Percentiles rank a stretch among this genome's conserved stretches.
These are phyloP conservation scores for Jatropha podagrica DNA, from an alignment of 441 rosid genomes.

Conservation along the genomic window DNA sequence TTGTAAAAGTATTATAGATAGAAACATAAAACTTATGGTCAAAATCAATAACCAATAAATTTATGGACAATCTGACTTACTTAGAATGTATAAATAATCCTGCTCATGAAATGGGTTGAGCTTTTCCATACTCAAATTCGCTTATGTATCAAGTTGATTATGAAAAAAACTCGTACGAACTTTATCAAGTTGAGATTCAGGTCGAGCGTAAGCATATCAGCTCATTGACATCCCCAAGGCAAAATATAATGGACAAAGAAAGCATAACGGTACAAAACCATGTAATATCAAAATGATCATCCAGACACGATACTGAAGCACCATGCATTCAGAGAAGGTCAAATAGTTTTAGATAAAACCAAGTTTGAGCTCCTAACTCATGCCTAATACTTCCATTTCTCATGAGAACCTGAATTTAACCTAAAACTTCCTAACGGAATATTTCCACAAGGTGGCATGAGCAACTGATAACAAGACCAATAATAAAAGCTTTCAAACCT, in stretches of 20 bases:
- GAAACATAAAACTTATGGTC: background rate
- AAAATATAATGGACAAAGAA: background rate
- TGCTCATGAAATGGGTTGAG: background rate
- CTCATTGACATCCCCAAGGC: background rate
- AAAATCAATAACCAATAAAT: background rate
- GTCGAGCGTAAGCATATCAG: background rate
- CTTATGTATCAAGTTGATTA: background rate
- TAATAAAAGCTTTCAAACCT: constrained; percentile 43
- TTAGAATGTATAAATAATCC: background rate
- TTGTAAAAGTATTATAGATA: background rate
- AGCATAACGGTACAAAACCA: background rate
- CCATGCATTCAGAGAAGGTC: background rate
- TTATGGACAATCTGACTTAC: background rate
- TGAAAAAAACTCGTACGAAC: background rate
- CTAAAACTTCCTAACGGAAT: background rate
- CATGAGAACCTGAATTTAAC: background rate
- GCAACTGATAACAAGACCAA: constrained; percentile 15
- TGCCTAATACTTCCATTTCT: background rate
- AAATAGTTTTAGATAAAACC: background rate
- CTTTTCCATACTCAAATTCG: background rate
- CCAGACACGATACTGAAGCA: background rate
- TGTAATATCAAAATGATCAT: background rate
- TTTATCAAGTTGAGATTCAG: background rate
- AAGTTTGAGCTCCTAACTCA: background rate
- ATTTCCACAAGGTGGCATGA: background rate